Evolutionary conservation across 331 rosid genomes (phyloP), one percentile per base, ranked within the genome.

Genomic region (Ulmus americana): DNA sequence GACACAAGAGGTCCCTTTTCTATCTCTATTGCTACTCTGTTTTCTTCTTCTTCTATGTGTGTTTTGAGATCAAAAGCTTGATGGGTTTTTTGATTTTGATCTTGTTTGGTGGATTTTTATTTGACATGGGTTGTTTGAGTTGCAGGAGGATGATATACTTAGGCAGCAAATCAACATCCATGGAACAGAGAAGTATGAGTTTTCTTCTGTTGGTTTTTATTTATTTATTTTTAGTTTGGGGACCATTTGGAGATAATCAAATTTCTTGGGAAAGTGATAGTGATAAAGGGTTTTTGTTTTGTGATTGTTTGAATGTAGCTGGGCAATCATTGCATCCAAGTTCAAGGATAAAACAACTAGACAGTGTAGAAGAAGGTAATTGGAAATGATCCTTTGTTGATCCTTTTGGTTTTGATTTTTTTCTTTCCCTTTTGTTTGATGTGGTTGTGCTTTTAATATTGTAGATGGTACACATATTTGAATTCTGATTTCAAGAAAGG

Each of bases 401-500:
- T 64, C 45, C n/a, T 75, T 43, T 55, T 67, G 55, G 45, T 16
- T 43, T 39, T 8, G n/a, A 6, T 35, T 55, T 39, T 5, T 44
- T 11, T 22, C 14, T 60, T 46, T 35, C 38, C 39, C 43, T 53
- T 69, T 59, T 55, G 64, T 67, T 72, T 71, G 67, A 74, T 63
- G 39, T 63, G 69, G 20, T 51, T 45, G 65, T 66, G 45, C 59
- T 15, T 50, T 38, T 74, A 16, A 63, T 63, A 71, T 74, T 68
- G 55, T 88, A 94, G 99, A 76, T 94, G 99, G 99, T 94, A 85
- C 84, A 94, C 99, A 6, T 94, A 94, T 70, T 82, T 94, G 84
- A 94, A 94, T 86, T 94, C 99, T 55, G 96, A 90, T 71, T 94
- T 94, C 86, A 94, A 94, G 84, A 94, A 90, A 82, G 99, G 99